phyloP scores from a whole-genome alignment of 768 basidiomycete species.

The Russula sp. region DNA sequence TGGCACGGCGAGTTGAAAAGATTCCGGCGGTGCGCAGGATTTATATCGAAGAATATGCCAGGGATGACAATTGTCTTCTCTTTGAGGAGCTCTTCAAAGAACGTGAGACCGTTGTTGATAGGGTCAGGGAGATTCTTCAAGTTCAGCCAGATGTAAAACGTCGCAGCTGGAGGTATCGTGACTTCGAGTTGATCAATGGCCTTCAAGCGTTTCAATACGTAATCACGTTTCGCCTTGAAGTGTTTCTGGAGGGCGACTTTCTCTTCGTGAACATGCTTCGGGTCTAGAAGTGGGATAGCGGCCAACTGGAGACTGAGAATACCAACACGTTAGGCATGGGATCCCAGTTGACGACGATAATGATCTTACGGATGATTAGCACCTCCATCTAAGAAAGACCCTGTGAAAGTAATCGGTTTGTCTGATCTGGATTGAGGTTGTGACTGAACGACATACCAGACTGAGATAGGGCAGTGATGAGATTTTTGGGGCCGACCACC shows the following conservation, averaged over 20 bases:
- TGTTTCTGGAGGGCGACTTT: constrained; percentile 85
- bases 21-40: constrained; percentile 77
- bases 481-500: constrained; percentile 87
- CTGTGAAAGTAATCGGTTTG: constrained; percentile 28
- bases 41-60: constrained; percentile 86
- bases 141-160: constrained; percentile 95
- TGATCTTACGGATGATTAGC: constrained; percentile 80
- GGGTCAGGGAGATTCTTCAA: constrained; percentile 73
- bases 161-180: constrained; percentile 65
- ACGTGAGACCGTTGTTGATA: constrained; percentile 86
- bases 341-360: not conserved
- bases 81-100: constrained; percentile 92
- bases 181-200: constrained; percentile 70
- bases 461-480: constrained; percentile 88
- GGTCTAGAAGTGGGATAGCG: constrained; percentile 78
- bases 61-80: constrained; percentile 88
- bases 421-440: not conserved
- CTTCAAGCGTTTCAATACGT: constrained; percentile 77
- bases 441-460: constrained; percentile 43
- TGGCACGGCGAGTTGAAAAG: constrained; percentile 88
- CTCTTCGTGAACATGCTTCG: constrained; percentile 58
- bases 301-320: constrained; percentile 71
- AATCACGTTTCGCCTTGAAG: constrained; percentile 88
- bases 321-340: not conserved
- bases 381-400: constrained; percentile 91